A percentile compares a stretch with the other conserved stretches of the same genome.
phyloP scores from a whole-genome alignment of 352 stramenopile genomes.

The Globisporangium takayamanum region DNA sequence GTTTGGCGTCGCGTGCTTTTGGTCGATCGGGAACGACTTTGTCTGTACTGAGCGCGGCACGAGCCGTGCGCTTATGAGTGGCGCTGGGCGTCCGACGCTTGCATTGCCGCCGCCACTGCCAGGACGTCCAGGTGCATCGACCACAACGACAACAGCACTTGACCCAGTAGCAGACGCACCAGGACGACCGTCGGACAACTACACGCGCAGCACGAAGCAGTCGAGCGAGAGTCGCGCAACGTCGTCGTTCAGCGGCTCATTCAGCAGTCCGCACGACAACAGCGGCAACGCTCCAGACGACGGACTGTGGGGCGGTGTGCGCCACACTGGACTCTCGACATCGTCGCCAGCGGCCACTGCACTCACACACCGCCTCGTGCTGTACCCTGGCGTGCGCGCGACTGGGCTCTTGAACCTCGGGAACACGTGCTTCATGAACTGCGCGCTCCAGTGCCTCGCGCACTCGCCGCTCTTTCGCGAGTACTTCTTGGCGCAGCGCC shows the following conservation, averaged over 20 bases:
- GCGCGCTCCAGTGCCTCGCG: slow-evolving; percentile 89
- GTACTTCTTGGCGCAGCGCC: slow-evolving; percentile 93
- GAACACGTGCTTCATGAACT: slow-evolving; percentile 89
- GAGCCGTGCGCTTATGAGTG: slow-evolving; percentile 27
- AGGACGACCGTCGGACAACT: slow-evolving; percentile 9
- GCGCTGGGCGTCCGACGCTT: slow-evolving; percentile 24
- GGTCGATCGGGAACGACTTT: slow-evolving; percentile 64
- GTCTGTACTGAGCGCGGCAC: slow-evolving; percentile 26
- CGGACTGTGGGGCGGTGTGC: background rate
- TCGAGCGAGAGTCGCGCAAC: slow-evolving; percentile 10
- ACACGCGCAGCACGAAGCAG: slow-evolving; percentile 14
- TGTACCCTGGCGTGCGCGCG: slow-evolving; percentile 35
- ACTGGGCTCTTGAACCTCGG: slow-evolving; percentile 77
- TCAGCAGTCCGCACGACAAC: slow-evolving; percentile 2
- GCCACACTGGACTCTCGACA: background rate
- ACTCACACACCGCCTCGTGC: slow-evolving; percentile 20
- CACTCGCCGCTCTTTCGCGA: slow-evolving; percentile 92
- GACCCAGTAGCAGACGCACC: background rate
- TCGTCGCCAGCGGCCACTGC: background rate
- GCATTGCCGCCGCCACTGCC: too few species aligned
- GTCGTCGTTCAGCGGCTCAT: slow-evolving; percentile 10
- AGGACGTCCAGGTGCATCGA: slow-evolving; percentile 1
- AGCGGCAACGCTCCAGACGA: background rate
- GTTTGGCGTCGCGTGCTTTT: slow-evolving; percentile 42
- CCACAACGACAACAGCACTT: background rate